A percentile compares a stretch with the other conserved stretches of the same genome.
phyloP scores from a whole-genome alignment of 768 basidiomycete species.

The Russula ochroleuca region DNA sequence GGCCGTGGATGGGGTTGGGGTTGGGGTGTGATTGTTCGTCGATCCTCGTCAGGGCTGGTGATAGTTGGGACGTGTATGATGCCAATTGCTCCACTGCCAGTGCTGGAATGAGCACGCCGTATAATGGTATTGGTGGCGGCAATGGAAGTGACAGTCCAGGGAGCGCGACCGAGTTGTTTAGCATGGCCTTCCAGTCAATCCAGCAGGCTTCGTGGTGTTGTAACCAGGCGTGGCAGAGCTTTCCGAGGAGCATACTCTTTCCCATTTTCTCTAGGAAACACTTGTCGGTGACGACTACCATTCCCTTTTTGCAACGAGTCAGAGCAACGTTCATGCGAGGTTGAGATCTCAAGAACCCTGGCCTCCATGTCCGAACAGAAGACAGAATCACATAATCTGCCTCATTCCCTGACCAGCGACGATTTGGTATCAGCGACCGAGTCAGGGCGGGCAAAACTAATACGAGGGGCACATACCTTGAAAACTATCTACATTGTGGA shows the following conservation, averaged over 20 bases:
- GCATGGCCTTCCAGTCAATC: slow-evolving; percentile 30
- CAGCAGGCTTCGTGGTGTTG: slow-evolving; percentile 33
- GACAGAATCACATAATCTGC: slow-evolving; percentile 49
- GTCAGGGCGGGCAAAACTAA: background rate
- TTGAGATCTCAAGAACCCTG: slow-evolving; percentile 43
- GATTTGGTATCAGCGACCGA: background rate
- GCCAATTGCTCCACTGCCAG: no score
- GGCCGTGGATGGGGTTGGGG: no score
- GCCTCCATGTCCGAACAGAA: slow-evolving; percentile 43
- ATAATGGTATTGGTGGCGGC: no score
- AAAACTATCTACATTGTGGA: slow-evolving; percentile 18
- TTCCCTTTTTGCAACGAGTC: slow-evolving; percentile 44
- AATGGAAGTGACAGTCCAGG: background rate
- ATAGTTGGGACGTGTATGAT: no score
- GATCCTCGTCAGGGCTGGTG: no score
- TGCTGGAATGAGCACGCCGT: no score
- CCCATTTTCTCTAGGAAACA: slow-evolving; percentile 38
- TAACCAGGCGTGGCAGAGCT: slow-evolving; percentile 33
- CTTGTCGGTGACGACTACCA: slow-evolving; percentile 46
- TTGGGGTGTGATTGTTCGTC: no score
- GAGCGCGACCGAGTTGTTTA: background rate
- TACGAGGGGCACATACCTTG: slow-evolving; percentile 6
- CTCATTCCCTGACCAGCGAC: slow-evolving; percentile 43
- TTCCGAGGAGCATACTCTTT: slow-evolving; percentile 42
- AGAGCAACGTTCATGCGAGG: slow-evolving; percentile 45